These are phyloP conservation scores for Talaromyces sp. DNA, from an alignment of 2,329 filamentous ascomycete genomes.

Conservation along the genomic window DNA sequence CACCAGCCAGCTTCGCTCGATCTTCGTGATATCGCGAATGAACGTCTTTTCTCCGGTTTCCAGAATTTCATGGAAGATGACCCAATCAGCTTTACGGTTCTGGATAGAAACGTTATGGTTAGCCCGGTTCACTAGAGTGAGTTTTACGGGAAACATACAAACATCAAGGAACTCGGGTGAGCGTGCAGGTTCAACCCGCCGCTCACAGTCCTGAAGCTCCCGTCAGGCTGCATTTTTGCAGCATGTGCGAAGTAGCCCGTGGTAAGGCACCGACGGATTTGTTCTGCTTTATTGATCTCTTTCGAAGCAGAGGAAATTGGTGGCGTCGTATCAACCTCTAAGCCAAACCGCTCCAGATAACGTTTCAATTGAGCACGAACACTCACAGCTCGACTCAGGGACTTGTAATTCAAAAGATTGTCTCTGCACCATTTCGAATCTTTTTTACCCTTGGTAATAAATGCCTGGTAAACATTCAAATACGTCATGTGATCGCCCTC, in stretches of 20 bases:
- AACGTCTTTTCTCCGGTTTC: conserved; percentile 85
- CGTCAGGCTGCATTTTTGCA: conserved; percentile 89
- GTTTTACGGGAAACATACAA: conserved; percentile 49
- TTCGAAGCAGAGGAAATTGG: conserved; percentile 31
- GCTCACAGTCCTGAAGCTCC: conserved; percentile 80
- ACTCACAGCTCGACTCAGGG: conserved; percentile 75
- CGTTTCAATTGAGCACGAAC: conserved; percentile 81
- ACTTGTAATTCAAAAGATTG: conserved; percentile 81
- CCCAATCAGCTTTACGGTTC: conserved; percentile 94
- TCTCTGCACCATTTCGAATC: conserved; percentile 83
- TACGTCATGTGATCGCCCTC: conserved; percentile 93
- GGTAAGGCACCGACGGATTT: conserved; percentile 79
- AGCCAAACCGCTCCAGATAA: conserved; percentile 80
- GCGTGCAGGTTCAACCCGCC: conserved; percentile 75
- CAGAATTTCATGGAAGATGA: conserved; percentile 90
- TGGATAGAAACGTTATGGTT: conserved; percentile 25
- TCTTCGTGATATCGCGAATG: conserved; percentile 87
- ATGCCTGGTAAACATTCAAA: conserved; percentile 88
- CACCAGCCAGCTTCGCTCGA: conserved; percentile 86
- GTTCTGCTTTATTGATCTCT: conserved; percentile 55
- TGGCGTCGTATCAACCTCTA: conserved; percentile 62
- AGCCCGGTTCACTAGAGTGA: conserved; percentile 12
- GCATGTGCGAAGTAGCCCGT: conserved; percentile 91
- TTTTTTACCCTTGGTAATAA: conserved; percentile 76
- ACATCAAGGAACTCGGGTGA: conserved; percentile 90